These are phyloP conservation scores for Comarum palustre DNA, from an alignment of 306 rosid genomes.

Conservation along the genomic window DNA sequence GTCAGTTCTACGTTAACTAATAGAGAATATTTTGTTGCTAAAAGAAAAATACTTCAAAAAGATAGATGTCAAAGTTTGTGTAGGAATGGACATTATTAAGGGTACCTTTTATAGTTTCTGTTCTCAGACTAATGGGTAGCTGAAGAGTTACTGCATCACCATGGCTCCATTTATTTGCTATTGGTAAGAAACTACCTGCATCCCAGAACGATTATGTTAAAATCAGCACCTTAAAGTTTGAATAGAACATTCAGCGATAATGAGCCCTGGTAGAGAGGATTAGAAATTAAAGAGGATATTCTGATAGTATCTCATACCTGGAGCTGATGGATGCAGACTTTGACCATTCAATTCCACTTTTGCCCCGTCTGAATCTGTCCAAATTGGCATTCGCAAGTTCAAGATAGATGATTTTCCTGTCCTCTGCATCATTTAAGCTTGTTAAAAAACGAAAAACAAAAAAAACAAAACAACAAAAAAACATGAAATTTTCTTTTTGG, in stretches of 20 bases:
- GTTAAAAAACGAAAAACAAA: too few species aligned
- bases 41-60: not conserved
- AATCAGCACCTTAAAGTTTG: not conserved
- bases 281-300: not conserved
- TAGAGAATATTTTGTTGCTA: not conserved
- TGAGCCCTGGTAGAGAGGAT: not conserved
- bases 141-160: slow-evolving; percentile 60
- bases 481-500: not conserved
- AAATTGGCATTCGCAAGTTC: slow-evolving; percentile 69
- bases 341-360: slow-evolving; percentile 44
- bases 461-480: too few species aligned
- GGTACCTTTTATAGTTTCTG: slow-evolving; percentile 69
- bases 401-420: slow-evolving; percentile 39
- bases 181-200: slow-evolving; percentile 58
- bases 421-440: slow-evolving; percentile 37
- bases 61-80: not conserved
- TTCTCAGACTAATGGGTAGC: slow-evolving; percentile 62
- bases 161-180: slow-evolving; percentile 51
- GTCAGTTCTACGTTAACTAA: slow-evolving; percentile 16
- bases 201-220: not conserved
- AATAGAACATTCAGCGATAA: not conserved
- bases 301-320: slow-evolving; percentile 38
- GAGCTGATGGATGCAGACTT: slow-evolving; percentile 41
- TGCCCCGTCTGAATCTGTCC: slow-evolving; percentile 53
- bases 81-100: not conserved